Evolutionary conservation across 1,284 basidiomycete genomes (phyloP), one percentile per base, ranked within the genome.

Genomic region (Puccinia polysora): DNA sequence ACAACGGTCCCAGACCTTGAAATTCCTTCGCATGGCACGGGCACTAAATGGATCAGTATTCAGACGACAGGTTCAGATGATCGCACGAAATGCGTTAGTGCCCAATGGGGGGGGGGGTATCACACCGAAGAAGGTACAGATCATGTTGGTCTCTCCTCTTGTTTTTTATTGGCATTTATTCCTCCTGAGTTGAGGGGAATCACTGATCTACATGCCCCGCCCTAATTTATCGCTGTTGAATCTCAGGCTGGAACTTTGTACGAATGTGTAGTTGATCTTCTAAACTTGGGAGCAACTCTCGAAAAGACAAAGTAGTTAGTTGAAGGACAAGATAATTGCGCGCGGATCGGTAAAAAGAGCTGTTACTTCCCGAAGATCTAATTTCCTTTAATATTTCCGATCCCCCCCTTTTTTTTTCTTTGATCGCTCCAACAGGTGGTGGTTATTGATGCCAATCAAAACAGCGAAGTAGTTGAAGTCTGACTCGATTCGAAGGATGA

Each of bases 271-370:
- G 68, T 70, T 12, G 68, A 70, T 53, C 68, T 58, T 18, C 68
- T 70, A 1, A 62, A 70, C 45, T 43, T 70, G 18, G 36, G 50
- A 36, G 68, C 68, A 15, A 70, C 56, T 60, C 58, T 70, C 10
- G 68, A 70, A 70, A 70, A 70, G 68, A 59, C 68, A 6, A 70
- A 70, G 36, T 58, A 70, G 68, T 70, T 0, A 38, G 58, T 70
- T 59, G 1, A 52, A 14, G 8, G 40, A 8, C 40, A 8, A 43
- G 40, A 43, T 43, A 8, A 18, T 8, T 43, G 40, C 18, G 10
- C 18, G 18, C 23, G 18, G 14, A 49, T 4, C 23, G 45, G 10
- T 49, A n/a, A 5, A 15, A 49, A n/a, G 8, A 10, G 40, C 8
- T 43, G 8, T 43, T 18, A 8, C 18, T 18, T 43, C 40, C 10